Evolutionary conservation across 805 yeast genomes (phyloP).

Genomic region (Blastobotrys terrestris): DNA sequence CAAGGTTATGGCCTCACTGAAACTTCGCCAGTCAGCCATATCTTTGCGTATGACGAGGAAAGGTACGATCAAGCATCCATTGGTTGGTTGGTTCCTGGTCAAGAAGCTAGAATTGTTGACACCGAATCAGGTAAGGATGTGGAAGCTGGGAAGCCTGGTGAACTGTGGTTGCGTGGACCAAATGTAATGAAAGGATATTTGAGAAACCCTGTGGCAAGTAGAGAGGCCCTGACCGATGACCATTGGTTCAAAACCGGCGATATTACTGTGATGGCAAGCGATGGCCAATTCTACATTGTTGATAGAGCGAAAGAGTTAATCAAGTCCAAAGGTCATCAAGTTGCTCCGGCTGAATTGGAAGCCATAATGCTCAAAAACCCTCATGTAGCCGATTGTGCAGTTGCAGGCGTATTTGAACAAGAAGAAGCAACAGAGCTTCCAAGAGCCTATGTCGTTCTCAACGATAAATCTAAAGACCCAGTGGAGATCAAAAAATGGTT

Average conservation of each 20-base stretch:
- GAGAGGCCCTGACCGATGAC: constrained; percentile 38
- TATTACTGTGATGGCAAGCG: constrained; percentile 35
- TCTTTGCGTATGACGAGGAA: constrained; percentile 34
- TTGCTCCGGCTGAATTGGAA: constrained; percentile 93
- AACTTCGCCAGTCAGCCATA: constrained; percentile 49
- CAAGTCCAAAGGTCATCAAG: constrained; percentile 73
- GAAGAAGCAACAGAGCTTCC: constrained; percentile 75
- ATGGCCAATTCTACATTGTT: constrained; percentile 37
- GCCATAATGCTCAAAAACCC: constrained; percentile 69
- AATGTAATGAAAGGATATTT: constrained; percentile 48
- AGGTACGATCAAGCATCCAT: constrained; percentile 42
- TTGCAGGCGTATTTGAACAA: constrained; percentile 61
- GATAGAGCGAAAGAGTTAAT: constrained; percentile 65
- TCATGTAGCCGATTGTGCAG: constrained; percentile 83
- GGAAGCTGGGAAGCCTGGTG: constrained; percentile 45
- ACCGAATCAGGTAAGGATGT: constrained; percentile 38
- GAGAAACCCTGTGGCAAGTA: constrained; percentile 45
- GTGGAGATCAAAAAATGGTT: constrained; percentile 29
- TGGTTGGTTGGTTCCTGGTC: constrained; percentile 38
- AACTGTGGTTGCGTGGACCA: constrained; percentile 51
- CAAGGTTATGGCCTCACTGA: constrained; percentile 38
- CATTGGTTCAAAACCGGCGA: constrained; percentile 62
- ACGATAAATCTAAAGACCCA: constrained; percentile 19
- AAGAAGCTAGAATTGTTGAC: constrained; percentile 45
- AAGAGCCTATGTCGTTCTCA: constrained; percentile 32